A percentile compares a stretch with the other conserved stretches of the same genome.
Conservation (phyloP, 176 grass and related monocot genomes). For the Lolium multiflorum region DNA sequence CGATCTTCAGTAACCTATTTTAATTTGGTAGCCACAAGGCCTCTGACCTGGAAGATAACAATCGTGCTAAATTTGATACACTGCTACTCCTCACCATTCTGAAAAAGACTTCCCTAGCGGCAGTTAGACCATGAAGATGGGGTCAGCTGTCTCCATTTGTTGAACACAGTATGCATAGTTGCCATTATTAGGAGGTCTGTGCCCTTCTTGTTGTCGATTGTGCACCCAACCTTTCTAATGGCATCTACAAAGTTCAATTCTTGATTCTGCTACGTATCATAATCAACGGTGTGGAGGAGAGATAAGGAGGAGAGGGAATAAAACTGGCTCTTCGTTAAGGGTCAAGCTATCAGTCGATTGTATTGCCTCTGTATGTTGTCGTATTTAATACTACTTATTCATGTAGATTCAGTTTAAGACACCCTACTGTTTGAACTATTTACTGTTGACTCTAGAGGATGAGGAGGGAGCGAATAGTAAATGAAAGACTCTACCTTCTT, state of each 20-base stretch:
- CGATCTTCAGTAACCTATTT: too few relatives aligned
- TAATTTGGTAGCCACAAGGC: background rate
- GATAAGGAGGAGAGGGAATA: background rate
- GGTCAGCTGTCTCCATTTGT: background rate
- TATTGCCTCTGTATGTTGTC: background rate
- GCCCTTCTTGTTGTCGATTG: background rate
- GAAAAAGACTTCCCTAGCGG: background rate
- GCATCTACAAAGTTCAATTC: background rate
- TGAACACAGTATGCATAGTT: background rate
- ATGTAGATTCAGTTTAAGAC: background rate
- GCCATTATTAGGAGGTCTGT: constrained; percentile 4
- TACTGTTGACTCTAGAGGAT: background rate
- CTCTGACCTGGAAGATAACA: background rate
- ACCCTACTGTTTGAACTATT: background rate
- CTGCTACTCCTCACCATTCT: background rate
- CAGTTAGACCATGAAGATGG: background rate
- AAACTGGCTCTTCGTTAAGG: background rate
- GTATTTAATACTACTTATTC: background rate
- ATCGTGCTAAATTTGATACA: background rate
- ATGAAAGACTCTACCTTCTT: background rate
- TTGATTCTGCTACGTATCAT: background rate
- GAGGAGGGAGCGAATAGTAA: background rate
- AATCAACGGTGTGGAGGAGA: background rate
- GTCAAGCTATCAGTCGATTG: background rate
- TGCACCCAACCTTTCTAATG: background rate